Evolutionary conservation across 495 filamentous ascomycete species (phyloP).

Genomic region (Oleoguttula mirabilis): DNA sequence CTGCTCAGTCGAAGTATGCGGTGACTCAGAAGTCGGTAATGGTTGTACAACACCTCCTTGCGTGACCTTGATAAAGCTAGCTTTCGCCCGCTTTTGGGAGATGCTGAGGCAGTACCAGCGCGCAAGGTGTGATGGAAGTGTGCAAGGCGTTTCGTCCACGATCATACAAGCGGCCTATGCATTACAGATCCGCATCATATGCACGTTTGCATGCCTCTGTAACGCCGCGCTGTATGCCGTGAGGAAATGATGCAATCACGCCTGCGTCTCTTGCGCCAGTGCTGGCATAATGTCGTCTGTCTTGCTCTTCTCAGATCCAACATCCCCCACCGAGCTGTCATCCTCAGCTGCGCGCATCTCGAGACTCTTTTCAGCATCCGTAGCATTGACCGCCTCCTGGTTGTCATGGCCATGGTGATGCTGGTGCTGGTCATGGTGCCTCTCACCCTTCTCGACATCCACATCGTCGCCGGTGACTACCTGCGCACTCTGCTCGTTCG

Average conservation of each 20-base stretch:
- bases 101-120: too few species aligned
- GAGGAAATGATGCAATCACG: too few species aligned
- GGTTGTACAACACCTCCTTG: too few species aligned
- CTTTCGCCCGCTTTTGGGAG: too few species aligned
- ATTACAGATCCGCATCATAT: too few species aligned
- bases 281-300: neutral
- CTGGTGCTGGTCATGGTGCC: conserved; percentile 1
- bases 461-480: neutral
- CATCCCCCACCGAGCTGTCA: neutral
- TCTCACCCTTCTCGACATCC: conserved; percentile 8
- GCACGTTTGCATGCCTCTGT: too few species aligned
- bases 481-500: neutral
- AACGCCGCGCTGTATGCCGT: neutral
- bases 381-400: conserved; percentile 3
- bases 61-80: too few species aligned
- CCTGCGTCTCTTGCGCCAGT: neutral
- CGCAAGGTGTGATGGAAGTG: too few species aligned
- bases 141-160: too few species aligned
- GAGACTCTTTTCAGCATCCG: conserved; percentile 8
- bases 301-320: neutral
- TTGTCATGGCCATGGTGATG: conserved; percentile 2
- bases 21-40: too few species aligned
- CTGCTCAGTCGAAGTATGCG: too few species aligned
- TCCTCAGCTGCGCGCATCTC: conserved; percentile 13
- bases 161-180: too few species aligned